Conservation (phyloP, 2,329 filamentous ascomycete genomes). For the Xylariaceae sp. region DNA sequence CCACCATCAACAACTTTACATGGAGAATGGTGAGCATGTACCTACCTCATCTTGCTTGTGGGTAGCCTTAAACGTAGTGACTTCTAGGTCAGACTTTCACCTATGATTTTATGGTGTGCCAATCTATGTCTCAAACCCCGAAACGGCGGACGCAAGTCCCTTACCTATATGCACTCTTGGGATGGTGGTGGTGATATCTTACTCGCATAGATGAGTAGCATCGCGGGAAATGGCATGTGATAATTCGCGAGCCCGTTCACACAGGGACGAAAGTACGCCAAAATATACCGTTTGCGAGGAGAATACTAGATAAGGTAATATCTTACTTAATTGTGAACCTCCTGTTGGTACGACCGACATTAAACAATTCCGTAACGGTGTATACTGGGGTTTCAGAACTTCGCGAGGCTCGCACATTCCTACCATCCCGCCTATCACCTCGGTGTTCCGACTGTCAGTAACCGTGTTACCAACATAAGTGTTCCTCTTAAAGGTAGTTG, state of each 20-base stretch:
- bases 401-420: no score
- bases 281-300: no score
- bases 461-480: no score
- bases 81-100: background rate
- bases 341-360: no score
- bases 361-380: no score
- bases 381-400: no score
- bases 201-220: constrained; percentile 18
- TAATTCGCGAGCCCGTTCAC: constrained; percentile 9
- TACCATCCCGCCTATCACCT: no score
- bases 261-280: constrained; percentile 1
- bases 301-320: no score
- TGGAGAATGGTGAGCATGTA: background rate
- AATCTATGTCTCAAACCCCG: constrained; percentile 22
- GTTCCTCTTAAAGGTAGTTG: no score
- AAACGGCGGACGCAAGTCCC: constrained; percentile 23
- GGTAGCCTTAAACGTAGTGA: no score
- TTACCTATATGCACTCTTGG: constrained; percentile 19
- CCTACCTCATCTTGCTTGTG: background rate
- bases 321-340: no score
- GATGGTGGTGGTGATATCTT: constrained; percentile 15
- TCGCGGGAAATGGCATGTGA: constrained; percentile 15
- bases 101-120: background rate
- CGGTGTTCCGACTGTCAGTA: no score
- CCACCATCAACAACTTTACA: background rate